Evolutionary conservation across 176 grass and related monocot genomes (phyloP).

Genomic region (Eremochloa ophiuroides): DNA sequence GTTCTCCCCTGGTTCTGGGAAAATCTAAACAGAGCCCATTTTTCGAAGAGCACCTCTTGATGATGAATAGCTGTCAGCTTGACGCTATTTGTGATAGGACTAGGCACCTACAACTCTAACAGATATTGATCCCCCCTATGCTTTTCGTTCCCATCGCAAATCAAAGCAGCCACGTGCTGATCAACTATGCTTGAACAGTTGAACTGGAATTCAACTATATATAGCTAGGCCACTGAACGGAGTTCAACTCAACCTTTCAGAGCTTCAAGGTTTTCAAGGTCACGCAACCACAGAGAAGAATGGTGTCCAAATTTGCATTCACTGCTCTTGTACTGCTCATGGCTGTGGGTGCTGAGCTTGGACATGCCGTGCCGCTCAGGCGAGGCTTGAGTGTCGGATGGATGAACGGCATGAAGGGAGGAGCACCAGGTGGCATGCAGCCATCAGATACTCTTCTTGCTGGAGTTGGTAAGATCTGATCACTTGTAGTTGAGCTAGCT

Average conservation of each 20-base stretch:
- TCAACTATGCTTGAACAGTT: too few relatives aligned
- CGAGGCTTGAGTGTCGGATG: not conserved
- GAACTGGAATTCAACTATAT: too few relatives aligned
- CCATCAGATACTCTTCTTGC: not conserved
- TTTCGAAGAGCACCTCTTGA: too few relatives aligned
- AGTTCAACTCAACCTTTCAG: too few relatives aligned
- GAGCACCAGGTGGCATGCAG: conserved; percentile 5
- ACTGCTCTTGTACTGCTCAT: not conserved
- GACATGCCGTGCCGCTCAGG: not conserved
- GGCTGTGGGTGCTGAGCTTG: not conserved
- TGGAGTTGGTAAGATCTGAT: not conserved
- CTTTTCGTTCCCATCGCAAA: not conserved
- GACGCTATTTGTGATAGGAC: not conserved
- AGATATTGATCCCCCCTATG: not conserved
- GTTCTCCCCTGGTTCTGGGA: too few relatives aligned
- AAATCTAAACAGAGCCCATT: too few relatives aligned
- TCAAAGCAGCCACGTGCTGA: too few relatives aligned
- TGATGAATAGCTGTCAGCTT: not conserved
- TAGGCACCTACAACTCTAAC: not conserved
- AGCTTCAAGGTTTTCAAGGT: too few relatives aligned
- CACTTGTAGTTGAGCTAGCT: not conserved
- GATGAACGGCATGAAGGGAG: conserved; percentile 15
- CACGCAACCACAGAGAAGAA: not conserved
- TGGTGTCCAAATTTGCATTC: not conserved
- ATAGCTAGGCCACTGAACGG: too few relatives aligned